Conservation (phyloP, 345 rosid species). For the Camelina sativa region DNA sequence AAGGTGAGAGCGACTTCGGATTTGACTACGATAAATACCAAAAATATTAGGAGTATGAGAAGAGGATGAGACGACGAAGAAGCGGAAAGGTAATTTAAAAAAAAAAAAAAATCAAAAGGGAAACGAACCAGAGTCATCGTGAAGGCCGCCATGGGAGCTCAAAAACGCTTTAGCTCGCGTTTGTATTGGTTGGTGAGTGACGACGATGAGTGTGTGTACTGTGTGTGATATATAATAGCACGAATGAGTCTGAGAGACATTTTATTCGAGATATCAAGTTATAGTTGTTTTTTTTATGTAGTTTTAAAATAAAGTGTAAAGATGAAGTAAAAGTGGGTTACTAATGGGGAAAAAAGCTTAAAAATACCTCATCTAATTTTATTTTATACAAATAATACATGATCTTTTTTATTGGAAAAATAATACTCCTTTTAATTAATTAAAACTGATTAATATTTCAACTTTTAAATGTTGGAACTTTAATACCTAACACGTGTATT, state of each 20-base stretch:
- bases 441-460: no score
- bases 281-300: no score
- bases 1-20: slow-evolving; percentile 52
- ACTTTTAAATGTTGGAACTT: no score
- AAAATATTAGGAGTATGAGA: background rate
- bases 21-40: slow-evolving; percentile 53
- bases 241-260: slow-evolving; percentile 4
- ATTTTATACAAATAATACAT: no score
- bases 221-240: slow-evolving; percentile 21
- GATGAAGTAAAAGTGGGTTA: no score
- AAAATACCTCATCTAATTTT: no score
- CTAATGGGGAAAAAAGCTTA: no score
- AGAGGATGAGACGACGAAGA: background rate
- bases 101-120: background rate
- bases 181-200: slow-evolving; percentile 49
- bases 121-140: slow-evolving; percentile 57
- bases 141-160: slow-evolving; percentile 64
- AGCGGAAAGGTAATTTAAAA: background rate
- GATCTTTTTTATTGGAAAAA: no score
- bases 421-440: no score
- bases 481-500: no score
- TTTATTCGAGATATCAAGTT: background rate
- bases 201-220: slow-evolving; percentile 28
- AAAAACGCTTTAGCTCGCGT: no score
- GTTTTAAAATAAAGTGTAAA: no score